A percentile compares a stretch with the other conserved stretches of the same genome.
These are phyloP conservation scores for Neocucurbitaria cava DNA, from an alignment of 2,329 filamentous ascomycete species.

Conservation along the genomic window DNA sequence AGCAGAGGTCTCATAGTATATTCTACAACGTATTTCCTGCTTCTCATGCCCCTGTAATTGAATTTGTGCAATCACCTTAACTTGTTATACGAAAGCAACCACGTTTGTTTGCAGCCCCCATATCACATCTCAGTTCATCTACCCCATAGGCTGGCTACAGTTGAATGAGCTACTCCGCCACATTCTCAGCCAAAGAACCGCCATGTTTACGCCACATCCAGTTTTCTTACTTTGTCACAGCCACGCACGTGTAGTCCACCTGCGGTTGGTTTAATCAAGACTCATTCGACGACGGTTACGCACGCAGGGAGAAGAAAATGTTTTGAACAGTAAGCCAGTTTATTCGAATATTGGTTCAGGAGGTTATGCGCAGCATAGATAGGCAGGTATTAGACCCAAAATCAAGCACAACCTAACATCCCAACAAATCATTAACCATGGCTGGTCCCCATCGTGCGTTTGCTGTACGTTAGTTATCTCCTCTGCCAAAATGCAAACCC, in stretches of 20 bases:
- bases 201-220: not conserved
- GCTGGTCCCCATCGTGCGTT: not conserved
- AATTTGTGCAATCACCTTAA: too few relatives aligned
- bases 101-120: not conserved
- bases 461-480: not conserved
- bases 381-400: not conserved
- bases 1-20: not conserved
- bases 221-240: not conserved
- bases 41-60: too few relatives aligned
- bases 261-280: too few relatives aligned
- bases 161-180: not conserved
- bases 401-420: not conserved
- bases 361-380: not conserved
- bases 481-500: not conserved
- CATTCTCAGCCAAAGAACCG: not conserved
- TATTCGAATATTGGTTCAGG: not conserved
- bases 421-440: slow-evolving; percentile 2
- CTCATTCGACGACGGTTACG: too few relatives aligned
- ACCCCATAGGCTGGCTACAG: too few relatives aligned
- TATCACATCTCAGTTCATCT: not conserved
- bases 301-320: too few relatives aligned
- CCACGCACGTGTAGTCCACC: not conserved
- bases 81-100: too few relatives aligned
- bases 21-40: too few relatives aligned
- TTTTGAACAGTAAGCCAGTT: not conserved